Evolutionary conservation across 2,329 filamentous ascomycete genomes (phyloP), one percentile per base, ranked within the genome.

Genomic region (Hymenoscyphus occultus): DNA sequence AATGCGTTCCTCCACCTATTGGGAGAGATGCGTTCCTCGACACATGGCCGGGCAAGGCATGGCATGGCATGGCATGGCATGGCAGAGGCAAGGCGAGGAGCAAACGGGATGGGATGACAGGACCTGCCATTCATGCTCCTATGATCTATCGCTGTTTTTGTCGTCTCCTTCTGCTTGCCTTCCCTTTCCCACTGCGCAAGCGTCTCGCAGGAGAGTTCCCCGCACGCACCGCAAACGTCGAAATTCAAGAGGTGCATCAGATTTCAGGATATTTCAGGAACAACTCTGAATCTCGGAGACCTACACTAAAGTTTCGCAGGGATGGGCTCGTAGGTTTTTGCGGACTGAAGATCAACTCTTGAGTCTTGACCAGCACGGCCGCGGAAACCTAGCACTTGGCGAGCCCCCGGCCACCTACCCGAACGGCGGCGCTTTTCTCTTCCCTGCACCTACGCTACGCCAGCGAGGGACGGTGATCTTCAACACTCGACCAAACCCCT

Each of bases 251-350:
- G 60, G 39, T 48, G 42, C 42, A 48, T 48, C 42, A 48, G 42
- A 35, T 35, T 35, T 35, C 35, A 35, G 35, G 35, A 48, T 48
- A 48, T 48, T 48, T 48, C 42, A 48, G 42, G 42, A 48, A 48
- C 42, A n/a, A 48, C 45, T 22, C 56, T 64, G 64, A 66, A 69
- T 67, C 69, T 69, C 60, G 65, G 68, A 70, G 68, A 68, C 61
- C 64, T 66, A 70, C 67, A 51, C 45, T 51, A 51, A 51, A 51
- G 45, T 51, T 51, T 51, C 14, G 42, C 42, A 48, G 42, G 42
- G 42, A 48, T 48, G 14, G n/a, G 16, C 14, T 48, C n/a, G 16
- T 48, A 48, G 42, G 14, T 35, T 35, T 35, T 48, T n/a, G 14
- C 42, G n/a, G 65, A 65, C 67, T 61, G 65, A 65, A 67, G 68